Evolutionary conservation across 805 yeast genomes (phyloP).

Genomic region (Metschnikowia borealis): DNA sequence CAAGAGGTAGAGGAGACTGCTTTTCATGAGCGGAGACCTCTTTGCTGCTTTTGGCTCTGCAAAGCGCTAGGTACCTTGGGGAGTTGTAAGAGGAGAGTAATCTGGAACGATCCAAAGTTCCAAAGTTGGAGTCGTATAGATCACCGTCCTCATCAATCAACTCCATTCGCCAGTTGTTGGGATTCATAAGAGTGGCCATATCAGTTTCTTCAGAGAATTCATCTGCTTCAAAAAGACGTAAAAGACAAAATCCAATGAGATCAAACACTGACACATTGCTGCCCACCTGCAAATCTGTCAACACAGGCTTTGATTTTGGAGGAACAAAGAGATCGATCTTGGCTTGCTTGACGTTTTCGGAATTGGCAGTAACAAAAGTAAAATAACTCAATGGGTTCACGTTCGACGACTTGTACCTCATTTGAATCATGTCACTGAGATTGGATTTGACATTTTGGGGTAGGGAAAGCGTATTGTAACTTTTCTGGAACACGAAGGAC

Average conservation of each 20-base stretch:
- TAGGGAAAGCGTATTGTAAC: constrained; percentile 8
- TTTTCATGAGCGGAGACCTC: constrained; percentile 47
- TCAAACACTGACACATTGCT: constrained; percentile 32
- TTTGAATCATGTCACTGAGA: constrained; percentile 40
- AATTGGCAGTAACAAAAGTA: constrained; percentile 32
- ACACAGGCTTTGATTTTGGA: constrained; percentile 25
- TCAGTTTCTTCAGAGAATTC: constrained; percentile 13
- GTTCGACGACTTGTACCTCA: constrained; percentile 30
- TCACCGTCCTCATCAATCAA: constrained; percentile 93
- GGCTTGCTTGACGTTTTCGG: constrained; percentile 13
- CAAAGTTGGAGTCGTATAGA: constrained; percentile 80
- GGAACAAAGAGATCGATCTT: constrained; percentile 31
- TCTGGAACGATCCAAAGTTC: constrained; percentile 71
- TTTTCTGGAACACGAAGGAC: constrained; percentile 14
- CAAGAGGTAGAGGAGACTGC: constrained; percentile 52
- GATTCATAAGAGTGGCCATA: constrained; percentile 37
- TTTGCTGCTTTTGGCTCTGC: constrained; percentile 46
- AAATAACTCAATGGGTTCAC: constrained; percentile 44
- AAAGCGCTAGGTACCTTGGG: constrained; percentile 73
- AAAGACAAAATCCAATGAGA: constrained; percentile 39
- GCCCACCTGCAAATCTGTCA: constrained; percentile 23
- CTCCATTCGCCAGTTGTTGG: constrained; percentile 71
- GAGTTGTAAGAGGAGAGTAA: constrained; percentile 67
- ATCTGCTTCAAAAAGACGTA: constrained; percentile 23
- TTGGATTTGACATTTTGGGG: constrained; percentile 8